Evolutionary conservation across 805 yeast species (phyloP), one percentile per base, ranked within the genome.

Genomic region (Wickerhamiella azymoides): DNA sequence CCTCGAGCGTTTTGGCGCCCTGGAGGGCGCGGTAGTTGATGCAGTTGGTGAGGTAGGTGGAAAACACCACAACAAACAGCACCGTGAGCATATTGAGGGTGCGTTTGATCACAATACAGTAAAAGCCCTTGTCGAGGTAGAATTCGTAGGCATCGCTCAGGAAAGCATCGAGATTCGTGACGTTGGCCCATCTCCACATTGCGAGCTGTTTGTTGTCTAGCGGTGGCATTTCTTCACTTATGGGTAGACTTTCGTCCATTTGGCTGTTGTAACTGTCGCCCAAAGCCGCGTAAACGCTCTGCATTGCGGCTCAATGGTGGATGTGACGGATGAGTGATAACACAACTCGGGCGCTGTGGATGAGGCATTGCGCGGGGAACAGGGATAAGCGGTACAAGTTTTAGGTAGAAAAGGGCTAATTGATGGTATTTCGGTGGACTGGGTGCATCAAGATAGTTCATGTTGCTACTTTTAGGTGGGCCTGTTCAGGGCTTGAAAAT

Each of bases 171-270:
- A 92, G 71, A 61, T 92, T 92, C 53, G 83, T 84, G 19, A 92
- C 84, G 57, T 92, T 92, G 1, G 97, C 94, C 97, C 98, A 92
- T 49, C 84, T 72, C 85, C 96, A 92, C 14, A 83, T 66, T 0
- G 97, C 94, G 41, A 85, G 67, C 57, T 88, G 96, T 49, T 68
- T 68, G 1, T 83, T 75, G 43, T 77, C 74, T 8, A 36, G 25
- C 13, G 14, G 24, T 2, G 38, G 25, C 13, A 13, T 8, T 6
- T 21, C 25, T 11, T 18, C 21, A 36, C 25, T 18, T 6, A 36
- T 11, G 10, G 38, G 21, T 5, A 18, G 38, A n/a, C 25, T 18
- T 8, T 18, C 24, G 7, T 36, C 38, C n/a, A 9, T 16, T 10
- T 18, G 24, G 14, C 38, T 36, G n/a, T 14, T 16, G 14, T 36